Conservation (phyloP, 2,329 filamentous ascomycete genomes). For the Chrysoporthe deuterocubensis region DNA sequence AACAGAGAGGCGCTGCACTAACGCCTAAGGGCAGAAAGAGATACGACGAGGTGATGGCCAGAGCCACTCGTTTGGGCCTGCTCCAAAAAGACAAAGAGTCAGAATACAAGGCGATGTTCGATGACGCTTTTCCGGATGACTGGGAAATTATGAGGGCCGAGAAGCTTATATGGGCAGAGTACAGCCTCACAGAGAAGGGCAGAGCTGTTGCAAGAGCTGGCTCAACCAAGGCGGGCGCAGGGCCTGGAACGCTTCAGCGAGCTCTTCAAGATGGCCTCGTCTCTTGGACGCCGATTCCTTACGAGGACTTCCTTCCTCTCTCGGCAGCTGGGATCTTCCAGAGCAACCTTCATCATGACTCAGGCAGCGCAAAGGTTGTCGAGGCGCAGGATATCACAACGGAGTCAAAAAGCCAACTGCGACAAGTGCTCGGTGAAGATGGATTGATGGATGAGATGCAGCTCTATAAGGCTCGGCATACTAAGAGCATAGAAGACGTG, state of each 20-base stretch:
- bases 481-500: not conserved
- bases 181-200: slow-evolving; percentile 33
- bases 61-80: slow-evolving; percentile 33
- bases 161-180: slow-evolving; percentile 46
- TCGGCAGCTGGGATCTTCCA: slow-evolving; percentile 53
- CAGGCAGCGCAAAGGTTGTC: not conserved
- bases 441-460: slow-evolving; percentile 23
- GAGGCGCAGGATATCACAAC: not conserved
- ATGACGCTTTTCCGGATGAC: slow-evolving; percentile 45
- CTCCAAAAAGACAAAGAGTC: not conserved
- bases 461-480: slow-evolving; percentile 14
- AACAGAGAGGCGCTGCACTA: slow-evolving; percentile 55
- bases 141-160: slow-evolving; percentile 42
- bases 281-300: slow-evolving; percentile 49
- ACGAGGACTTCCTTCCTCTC: slow-evolving; percentile 59
- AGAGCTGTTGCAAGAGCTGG: not conserved
- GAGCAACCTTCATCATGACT: slow-evolving; percentile 23
- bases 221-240: not conserved
- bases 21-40: slow-evolving; percentile 48
- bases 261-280: slow-evolving; percentile 39
- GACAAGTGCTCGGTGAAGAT: slow-evolving; percentile 9
- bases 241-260: slow-evolving; percentile 3
- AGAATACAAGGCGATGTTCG: slow-evolving; percentile 16
- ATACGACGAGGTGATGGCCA: slow-evolving; percentile 49
- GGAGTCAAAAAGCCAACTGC: slow-evolving; percentile 17